Evolutionary conservation across 495 filamentous ascomycete species (phyloP).

Genomic region (Friedmanniomyces endolithicus): DNA sequence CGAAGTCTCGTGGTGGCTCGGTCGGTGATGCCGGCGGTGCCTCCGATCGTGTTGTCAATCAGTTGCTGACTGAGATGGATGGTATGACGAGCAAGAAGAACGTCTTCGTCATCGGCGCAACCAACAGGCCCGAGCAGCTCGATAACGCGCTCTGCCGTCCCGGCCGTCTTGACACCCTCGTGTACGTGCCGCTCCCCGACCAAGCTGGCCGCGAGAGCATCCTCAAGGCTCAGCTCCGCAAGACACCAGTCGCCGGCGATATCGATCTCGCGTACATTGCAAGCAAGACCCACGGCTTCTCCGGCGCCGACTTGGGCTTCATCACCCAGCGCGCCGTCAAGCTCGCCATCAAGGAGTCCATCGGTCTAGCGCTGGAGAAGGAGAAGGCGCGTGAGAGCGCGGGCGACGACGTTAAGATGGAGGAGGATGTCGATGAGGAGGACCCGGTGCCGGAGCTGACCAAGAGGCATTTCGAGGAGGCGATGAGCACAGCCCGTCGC

Average conservation of each 20-base stretch:
- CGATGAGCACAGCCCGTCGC: constrained; percentile 82
- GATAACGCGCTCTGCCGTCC: constrained; percentile 96
- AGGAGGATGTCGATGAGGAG: constrained; percentile 69
- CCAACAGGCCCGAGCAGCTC: constrained; percentile 95
- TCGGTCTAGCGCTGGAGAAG: constrained; percentile 75
- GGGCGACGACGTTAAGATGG: constrained; percentile 57
- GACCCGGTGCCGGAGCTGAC: constrained; percentile 96
- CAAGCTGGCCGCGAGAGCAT: constrained; percentile 77
- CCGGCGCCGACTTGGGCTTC: constrained; percentile 98
- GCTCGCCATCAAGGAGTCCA: constrained; percentile 97
- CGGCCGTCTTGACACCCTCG: constrained; percentile 93
- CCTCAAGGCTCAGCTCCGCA: constrained; percentile 91
- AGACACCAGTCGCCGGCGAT: constrained; percentile 83
- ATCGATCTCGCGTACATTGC: constrained; percentile 87
- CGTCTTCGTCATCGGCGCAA: constrained; percentile 98
- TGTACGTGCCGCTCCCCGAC: constrained; percentile 94
- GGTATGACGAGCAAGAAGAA: constrained; percentile 99
- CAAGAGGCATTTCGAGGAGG: constrained; percentile 95
- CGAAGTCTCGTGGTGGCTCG: constrained; percentile 97
- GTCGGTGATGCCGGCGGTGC: constrained; percentile 95
- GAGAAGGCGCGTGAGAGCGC: constrained; percentile 76
- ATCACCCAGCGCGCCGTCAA: constrained; percentile 98
- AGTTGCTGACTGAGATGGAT: constrained; percentile 97
- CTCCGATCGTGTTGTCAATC: constrained; percentile 98
- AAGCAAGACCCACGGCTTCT: constrained; percentile 96